phyloP scores from a whole-genome alignment of 148 eudicot species.

The Spergularia marina region DNA sequence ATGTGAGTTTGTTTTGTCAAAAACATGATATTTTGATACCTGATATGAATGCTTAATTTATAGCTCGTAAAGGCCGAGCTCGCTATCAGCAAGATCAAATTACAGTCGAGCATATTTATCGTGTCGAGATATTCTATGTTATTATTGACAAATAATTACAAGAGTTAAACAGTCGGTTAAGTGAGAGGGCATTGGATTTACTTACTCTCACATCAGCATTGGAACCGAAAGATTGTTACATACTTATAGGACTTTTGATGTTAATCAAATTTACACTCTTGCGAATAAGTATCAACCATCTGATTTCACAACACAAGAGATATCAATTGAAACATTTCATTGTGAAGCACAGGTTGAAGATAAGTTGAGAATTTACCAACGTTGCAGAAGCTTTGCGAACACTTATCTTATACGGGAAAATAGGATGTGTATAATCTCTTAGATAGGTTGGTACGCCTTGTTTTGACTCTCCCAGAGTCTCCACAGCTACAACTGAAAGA shows the following conservation, averaged over 20 bases:
- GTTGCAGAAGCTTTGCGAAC: neutral
- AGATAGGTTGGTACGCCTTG: neutral
- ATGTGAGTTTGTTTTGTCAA: neutral
- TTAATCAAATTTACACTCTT: neutral
- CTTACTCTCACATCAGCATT: neutral
- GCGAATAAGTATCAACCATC: neutral
- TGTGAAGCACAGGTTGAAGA: neutral
- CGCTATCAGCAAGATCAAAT: neutral
- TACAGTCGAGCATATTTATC: neutral
- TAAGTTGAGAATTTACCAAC: too few species aligned
- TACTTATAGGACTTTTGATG: neutral
- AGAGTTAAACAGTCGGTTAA: neutral
- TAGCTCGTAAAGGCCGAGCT: constrained; percentile 13
- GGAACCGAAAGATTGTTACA: neutral
- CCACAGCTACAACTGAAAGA: too few species aligned
- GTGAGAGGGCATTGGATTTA: neutral
- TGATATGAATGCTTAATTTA: neutral
- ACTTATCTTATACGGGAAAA: neutral
- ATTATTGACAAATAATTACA: neutral
- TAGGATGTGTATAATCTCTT: neutral
- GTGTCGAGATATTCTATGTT: neutral
- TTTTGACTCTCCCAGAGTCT: too few species aligned
- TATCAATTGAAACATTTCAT: neutral
- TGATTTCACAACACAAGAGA: neutral
- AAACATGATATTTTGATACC: neutral